Evolutionary conservation across 2,329 filamentous ascomycete species (phyloP), one percentile per base, ranked within the genome.

Genomic region (Ophiognomonia clavigignenti-juglandacearum): DNA sequence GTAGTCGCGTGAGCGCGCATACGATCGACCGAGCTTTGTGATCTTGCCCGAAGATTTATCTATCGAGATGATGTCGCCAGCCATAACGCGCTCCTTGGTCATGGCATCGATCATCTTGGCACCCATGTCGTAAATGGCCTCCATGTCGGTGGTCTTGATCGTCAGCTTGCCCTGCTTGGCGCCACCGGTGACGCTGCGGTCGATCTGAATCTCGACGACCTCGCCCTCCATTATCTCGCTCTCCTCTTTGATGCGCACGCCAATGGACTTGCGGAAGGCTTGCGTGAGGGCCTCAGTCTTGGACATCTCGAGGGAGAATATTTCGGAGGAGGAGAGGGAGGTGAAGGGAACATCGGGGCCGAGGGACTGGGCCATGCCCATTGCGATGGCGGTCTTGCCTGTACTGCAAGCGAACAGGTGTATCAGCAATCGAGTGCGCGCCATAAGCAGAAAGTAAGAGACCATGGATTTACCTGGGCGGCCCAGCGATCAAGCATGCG

Each of bases 51-150:
- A 96, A 0, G 92, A 91, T 73, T 98, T 98, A 75, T 98, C 93
- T 59, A 98, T 97, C 48, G 88, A 95, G 60, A 98, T 95, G 57
- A 98, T 93, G 65, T 98, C 93, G 59, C 93, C 93, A 4, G 93
- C 93, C 85, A 97, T 96, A 55, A 98, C 89, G 60, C 95, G 92
- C 74, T 98, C 93, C 71, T 97, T 97, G 57, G 91, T 96, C 90
- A 98, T 96, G 55, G 90, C 90, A 64, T 98, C 93, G 57, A 98
- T 98, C 93, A 98, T 97, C 72, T 97, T 97, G 57, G 87, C 92
- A 55, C 93, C 93, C 91, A 98, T 96, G 62, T 98, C 93, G 72
- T 97, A 98, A 56, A 98, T 88, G 11, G 93, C 96, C 70, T 98
- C 93, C 93, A 98, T 98, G 67, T 98, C 93, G 49, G 92, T 97